Base-by-base conservation (phyloP, 805 yeast species). In the Yamadazyma olivae region DNA sequence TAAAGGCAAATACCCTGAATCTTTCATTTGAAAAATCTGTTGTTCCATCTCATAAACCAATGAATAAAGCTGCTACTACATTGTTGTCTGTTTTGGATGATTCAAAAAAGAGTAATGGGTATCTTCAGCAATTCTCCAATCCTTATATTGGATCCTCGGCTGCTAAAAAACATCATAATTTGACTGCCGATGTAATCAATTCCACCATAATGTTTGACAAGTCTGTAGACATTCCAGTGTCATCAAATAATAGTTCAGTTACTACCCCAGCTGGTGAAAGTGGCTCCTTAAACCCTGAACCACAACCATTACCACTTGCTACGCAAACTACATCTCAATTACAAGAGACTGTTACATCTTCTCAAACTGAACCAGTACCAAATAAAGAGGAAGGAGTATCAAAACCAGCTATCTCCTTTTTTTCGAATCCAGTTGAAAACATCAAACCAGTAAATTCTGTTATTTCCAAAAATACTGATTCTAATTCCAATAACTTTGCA, bases 1-100 rank as follows among this genome's bases (percentile, higher is more conserved):
- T 29, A 13, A 39, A 23, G 27, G 25, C 25, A 8, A 30, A 28
- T 6, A 27, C 21, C n/a, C n/a, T n/a, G n/a, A n/a, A n/a, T n/a
- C n/a, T n/a, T n/a, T 23, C 33, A 4, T 18, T 28, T 27, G 41
- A 38, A 6, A 27, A 22, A n/a, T 33, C 37, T 3, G 18, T 17
- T 6, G 14, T 10, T 7, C 6, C 7, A 6, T 28, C 27, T 2
- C 35, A 20, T n/a, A 44, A 38, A 24, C 44, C 45, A 9, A 35
- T 39, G 35, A 44, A 39, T 24, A 54, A 53, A 27, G 50, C 72
- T 4, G 72, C 73, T 3, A 57, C 55, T 24, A 51, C 68, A 2
- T 55, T 67, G 20, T 54, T 67, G 30, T 56, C 64, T 10, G 58
- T 65, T 28, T 51, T 67, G 27, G 72, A 67, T 41, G 61, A 57